These are phyloP conservation scores for Henckelia pumila DNA, from an alignment of 257 asterid genomes.

Conservation along the genomic window DNA sequence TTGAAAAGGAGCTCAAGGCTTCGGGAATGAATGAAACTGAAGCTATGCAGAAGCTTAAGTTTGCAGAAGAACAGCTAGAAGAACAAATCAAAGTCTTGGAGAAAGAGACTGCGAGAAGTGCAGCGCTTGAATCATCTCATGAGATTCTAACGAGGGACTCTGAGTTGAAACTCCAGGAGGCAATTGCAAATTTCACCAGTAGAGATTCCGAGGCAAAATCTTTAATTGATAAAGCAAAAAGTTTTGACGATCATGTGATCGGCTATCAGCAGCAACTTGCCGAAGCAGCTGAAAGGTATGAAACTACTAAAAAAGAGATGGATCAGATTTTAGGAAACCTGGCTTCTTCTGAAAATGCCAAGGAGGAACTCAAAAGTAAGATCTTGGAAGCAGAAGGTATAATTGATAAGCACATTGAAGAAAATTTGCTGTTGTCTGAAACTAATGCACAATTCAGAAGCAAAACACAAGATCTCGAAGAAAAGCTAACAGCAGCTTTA, in stretches of 20 bases:
- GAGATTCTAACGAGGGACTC: constrained; percentile 54
- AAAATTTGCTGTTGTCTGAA: constrained; percentile 56
- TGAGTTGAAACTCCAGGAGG: constrained; percentile 66
- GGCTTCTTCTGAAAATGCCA: constrained; percentile 53
- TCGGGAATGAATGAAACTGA: constrained; percentile 55
- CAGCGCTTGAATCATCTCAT: constrained; percentile 63
- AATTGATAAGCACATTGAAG: constrained; percentile 46
- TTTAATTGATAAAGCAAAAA: constrained; percentile 50
- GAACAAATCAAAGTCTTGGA: constrained; percentile 54
- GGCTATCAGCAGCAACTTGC: constrained; percentile 56
- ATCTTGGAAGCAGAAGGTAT: constrained; percentile 61
- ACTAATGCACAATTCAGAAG: constrained; percentile 47
- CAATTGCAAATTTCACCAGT: constrained; percentile 44
- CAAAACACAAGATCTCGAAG: constrained; percentile 60
- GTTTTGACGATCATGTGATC: constrained; percentile 62
- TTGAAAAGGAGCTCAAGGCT: constrained; percentile 59
- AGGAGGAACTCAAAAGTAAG: constrained; percentile 48
- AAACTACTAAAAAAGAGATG: constrained; percentile 49
- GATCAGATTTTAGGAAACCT: constrained; percentile 53
- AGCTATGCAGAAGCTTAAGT: constrained; percentile 61
- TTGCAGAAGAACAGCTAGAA: constrained; percentile 70
- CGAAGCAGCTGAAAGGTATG: constrained; percentile 54
- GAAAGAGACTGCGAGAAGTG: constrained; percentile 48
- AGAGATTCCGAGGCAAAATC: constrained; percentile 69
- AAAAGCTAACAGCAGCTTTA: constrained; percentile 32